Percentiles rank a stretch among this genome's conserved stretches.
Conservation (phyloP, 176 grass and related monocot species). For the Raddia guianensis region DNA sequence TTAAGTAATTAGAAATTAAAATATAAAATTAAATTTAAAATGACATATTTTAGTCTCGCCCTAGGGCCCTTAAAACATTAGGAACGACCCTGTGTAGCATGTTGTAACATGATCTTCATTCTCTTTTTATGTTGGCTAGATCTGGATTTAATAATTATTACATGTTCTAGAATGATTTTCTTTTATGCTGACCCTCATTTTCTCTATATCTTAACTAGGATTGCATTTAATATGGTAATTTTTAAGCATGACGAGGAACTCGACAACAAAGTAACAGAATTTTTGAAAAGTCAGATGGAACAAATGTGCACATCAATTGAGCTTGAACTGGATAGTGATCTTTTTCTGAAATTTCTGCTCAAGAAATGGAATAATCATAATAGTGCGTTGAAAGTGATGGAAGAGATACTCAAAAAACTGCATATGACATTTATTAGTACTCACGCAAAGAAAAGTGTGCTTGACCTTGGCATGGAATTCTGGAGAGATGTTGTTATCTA, state of each 20-base stretch:
- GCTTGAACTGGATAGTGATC: constrained; percentile 16
- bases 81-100: no score
- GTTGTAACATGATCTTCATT: neutral
- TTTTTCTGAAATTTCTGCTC: constrained; percentile 16
- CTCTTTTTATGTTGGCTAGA: constrained; percentile 11
- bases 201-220: no score
- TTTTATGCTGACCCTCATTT: no score
- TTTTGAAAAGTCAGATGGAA: constrained; percentile 8
- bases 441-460: no score
- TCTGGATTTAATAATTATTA: neutral
- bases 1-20: no score
- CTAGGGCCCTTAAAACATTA: no score
- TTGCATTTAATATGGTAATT: constrained; percentile 24
- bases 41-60: no score
- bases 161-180: no score
- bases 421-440: constrained; percentile 22
- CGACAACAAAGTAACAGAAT: constrained; percentile 2
- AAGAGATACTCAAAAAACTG: constrained; percentile 28
- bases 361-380: constrained; percentile 23
- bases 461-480: no score
- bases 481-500: no score
- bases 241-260: constrained; percentile 21
- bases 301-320: constrained; percentile 25
- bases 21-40: no score
- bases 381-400: constrained; percentile 25